phyloP scores from a whole-genome alignment of 108 stramenopile genomes.

The Cyclotella cryptica region DNA sequence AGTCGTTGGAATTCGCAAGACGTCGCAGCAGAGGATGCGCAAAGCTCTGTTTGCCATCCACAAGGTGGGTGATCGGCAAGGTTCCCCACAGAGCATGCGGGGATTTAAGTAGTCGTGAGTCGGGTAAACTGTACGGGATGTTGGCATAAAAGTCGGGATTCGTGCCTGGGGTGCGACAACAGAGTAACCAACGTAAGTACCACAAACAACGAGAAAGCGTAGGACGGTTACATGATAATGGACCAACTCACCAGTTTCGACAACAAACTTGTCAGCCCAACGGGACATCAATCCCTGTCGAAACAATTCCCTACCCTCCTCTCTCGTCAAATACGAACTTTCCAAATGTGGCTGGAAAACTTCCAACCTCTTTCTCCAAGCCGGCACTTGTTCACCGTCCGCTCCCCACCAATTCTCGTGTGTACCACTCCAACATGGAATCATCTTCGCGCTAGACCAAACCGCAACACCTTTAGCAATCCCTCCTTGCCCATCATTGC shows the following conservation, averaged over 20 bases:
- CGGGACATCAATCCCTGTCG: constrained; percentile 46
- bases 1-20: constrained; percentile 5
- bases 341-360: constrained; percentile 81
- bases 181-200: too few relatives aligned
- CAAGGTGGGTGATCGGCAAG: constrained; percentile 63
- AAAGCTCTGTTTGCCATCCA: constrained; percentile 52
- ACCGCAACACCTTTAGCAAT: constrained; percentile 58
- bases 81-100: constrained; percentile 91
- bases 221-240: not conserved
- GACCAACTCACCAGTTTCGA: constrained; percentile 57
- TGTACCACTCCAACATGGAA: constrained; percentile 77
- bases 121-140: constrained; percentile 75
- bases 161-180: constrained; percentile 38
- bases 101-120: constrained; percentile 75
- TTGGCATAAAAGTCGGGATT: constrained; percentile 72
- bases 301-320: constrained; percentile 76
- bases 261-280: constrained; percentile 54
- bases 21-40: constrained; percentile 55
- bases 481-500: not conserved
- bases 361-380: constrained; percentile 65
- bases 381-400: constrained; percentile 31
- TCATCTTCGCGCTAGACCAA: constrained; percentile 78
- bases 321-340: constrained; percentile 79
- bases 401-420: constrained; percentile 44
- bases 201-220: too few relatives aligned